phyloP scores from a whole-genome alignment of 2,329 filamentous ascomycete species.

The Calonectria honghensis region DNA sequence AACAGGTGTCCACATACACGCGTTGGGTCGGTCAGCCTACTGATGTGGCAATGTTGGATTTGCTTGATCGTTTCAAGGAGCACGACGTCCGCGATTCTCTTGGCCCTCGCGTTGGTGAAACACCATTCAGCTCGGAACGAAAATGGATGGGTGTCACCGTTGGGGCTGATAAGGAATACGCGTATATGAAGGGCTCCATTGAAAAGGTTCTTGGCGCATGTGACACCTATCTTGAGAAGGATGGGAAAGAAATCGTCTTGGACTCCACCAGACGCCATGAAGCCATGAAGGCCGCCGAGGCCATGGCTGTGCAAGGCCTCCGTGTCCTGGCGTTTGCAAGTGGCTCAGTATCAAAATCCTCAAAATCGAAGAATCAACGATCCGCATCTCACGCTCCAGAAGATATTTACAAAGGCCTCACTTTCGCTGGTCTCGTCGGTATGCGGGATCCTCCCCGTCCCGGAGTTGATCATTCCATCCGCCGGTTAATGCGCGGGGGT shows the following conservation, averaged over 20 bases:
- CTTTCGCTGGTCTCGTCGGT: constrained; percentile 93
- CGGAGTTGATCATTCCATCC: constrained; percentile 91
- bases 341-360: constrained; percentile 76
- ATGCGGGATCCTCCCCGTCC: constrained; percentile 98
- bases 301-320: constrained; percentile 91
- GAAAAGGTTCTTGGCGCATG: constrained; percentile 91
- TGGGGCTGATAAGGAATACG: constrained; percentile 83
- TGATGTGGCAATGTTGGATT: constrained; percentile 96
- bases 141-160: constrained; percentile 99
- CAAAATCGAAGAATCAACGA: constrained; percentile 65
- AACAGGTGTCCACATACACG: constrained; percentile 79
- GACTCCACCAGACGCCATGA: constrained; percentile 85
- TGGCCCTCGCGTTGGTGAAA: constrained; percentile 88
- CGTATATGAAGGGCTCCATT: constrained; percentile 96
- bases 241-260: constrained; percentile 90
- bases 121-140: constrained; percentile 95
- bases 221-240: constrained; percentile 90
- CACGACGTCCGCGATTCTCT: constrained; percentile 92
- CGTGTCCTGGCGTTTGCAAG: constrained; percentile 96
- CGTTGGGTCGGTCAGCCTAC: constrained; percentile 98
- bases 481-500: constrained; percentile 92
- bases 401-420: constrained; percentile 86
- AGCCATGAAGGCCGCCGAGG: constrained; percentile 85
- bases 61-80: constrained; percentile 92
- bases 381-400: constrained; percentile 71